These are phyloP conservation scores for Blastobotrys serpentis DNA, from an alignment of 1,139 yeast species.

Conservation along the genomic window DNA sequence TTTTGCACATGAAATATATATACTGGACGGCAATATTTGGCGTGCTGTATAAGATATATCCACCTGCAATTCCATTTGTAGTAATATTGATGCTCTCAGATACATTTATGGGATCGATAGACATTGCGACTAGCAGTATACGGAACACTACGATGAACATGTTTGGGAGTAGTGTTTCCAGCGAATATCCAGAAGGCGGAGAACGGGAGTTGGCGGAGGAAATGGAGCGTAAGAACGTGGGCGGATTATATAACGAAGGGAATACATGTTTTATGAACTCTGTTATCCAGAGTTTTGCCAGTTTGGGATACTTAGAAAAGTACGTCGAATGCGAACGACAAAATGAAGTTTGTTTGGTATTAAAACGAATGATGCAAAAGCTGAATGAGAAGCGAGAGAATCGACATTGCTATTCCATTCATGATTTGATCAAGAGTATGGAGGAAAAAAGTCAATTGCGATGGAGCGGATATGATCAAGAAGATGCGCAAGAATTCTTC, in stretches of 20 bases:
- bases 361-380: conserved; percentile 33
- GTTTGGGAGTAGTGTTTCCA: conserved; percentile 14
- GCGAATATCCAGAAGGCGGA: conserved; percentile 23
- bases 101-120: conserved; percentile 39
- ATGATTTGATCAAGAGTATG: conserved; percentile 63
- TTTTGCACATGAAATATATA: conserved; percentile 6
- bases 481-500: conserved; percentile 93
- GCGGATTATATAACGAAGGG: conserved; percentile 86
- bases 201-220: conserved; percentile 27
- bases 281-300: conserved; percentile 79
- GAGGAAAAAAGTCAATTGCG: conserved; percentile 67
- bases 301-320: conserved; percentile 56
- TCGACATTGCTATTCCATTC: conserved; percentile 58
- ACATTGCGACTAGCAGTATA: conserved; percentile 37
- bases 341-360: conserved; percentile 12
- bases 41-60: not conserved
- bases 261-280: conserved; percentile 94
- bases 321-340: conserved; percentile 2
- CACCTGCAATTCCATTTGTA: conserved; percentile 12
- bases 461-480: conserved; percentile 82
- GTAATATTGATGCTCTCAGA: conserved; percentile 33
- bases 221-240: conserved; percentile 46
- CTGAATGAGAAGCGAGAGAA: conserved; percentile 37
- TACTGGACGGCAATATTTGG: conserved; percentile 6
- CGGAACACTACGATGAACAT: conserved; percentile 23